phyloP scores from a whole-genome alignment of 2,329 filamentous ascomycete species.

The Cladobotryum protrusum region DNA sequence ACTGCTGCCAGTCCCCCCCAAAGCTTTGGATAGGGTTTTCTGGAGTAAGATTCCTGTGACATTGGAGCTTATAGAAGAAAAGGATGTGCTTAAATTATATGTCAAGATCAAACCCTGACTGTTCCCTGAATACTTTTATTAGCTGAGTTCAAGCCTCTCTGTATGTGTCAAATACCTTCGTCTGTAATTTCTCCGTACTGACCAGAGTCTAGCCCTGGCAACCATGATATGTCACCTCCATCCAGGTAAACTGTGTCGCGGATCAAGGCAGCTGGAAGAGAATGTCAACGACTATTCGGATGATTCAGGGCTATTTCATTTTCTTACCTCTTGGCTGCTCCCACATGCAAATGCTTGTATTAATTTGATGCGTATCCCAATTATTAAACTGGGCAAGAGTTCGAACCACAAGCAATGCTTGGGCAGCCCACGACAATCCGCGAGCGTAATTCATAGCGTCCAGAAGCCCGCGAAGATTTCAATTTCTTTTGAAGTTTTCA shows the following conservation, averaged over 20 bases:
- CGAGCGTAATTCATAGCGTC: slow-evolving; percentile 16
- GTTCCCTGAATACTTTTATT: slow-evolving; percentile 38
- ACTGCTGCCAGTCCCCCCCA: slow-evolving; percentile 42
- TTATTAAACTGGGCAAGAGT: slow-evolving; percentile 35
- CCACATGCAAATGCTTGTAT: slow-evolving; percentile 57
- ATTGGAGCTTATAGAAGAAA: slow-evolving; percentile 43
- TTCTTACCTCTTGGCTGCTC: slow-evolving; percentile 35
- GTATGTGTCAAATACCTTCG: slow-evolving; percentile 35
- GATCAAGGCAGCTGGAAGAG: slow-evolving; percentile 45
- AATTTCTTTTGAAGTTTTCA: not conserved
- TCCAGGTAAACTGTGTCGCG: slow-evolving; percentile 61
- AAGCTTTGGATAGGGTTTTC: slow-evolving; percentile 39
- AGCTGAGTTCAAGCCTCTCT: not conserved
- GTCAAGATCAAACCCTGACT: slow-evolving; percentile 46
- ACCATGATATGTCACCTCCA: slow-evolving; percentile 53
- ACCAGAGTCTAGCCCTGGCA: slow-evolving; percentile 42
- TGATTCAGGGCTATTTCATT: not conserved
- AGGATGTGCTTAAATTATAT: slow-evolving; percentile 53
- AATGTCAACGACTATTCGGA: slow-evolving; percentile 15
- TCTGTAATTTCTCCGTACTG: slow-evolving; percentile 17
- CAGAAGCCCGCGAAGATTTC: not conserved
- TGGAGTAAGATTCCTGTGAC: slow-evolving; percentile 43
- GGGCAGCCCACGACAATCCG: slow-evolving; percentile 13
- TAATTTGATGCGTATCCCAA: slow-evolving; percentile 48
- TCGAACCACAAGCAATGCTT: slow-evolving; percentile 13